Conservation (phyloP, 495 filamentous ascomycete species). For the Penicillium argentinense region DNA sequence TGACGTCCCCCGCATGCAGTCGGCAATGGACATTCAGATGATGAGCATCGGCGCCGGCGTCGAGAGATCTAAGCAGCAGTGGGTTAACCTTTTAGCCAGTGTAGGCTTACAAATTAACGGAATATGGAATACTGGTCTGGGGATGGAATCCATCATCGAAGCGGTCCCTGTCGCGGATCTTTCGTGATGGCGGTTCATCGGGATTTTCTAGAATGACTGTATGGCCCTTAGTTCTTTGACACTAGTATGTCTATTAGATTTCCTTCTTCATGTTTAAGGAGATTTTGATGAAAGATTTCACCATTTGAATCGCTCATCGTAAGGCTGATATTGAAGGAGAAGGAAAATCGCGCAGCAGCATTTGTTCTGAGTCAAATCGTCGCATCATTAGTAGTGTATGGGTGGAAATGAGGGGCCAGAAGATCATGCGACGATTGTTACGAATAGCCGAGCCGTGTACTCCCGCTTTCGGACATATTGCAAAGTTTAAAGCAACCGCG, state of each 20-base stretch:
- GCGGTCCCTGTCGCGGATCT: constrained; percentile 16
- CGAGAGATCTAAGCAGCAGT: constrained; percentile 33
- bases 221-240: neutral
- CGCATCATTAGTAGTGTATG: too few species aligned
- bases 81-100: constrained; percentile 24
- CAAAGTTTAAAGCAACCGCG: neutral
- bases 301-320: too few species aligned
- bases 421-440: too few species aligned
- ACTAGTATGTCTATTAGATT: neutral
- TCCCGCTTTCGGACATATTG: too few species aligned
- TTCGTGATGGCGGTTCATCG: too few species aligned
- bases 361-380: too few species aligned
- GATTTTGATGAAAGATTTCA: too few species aligned
- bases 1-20: constrained; percentile 21
- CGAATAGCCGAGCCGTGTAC: too few species aligned
- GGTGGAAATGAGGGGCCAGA: too few species aligned
- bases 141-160: constrained; percentile 33
- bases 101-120: constrained; percentile 29
- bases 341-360: too few species aligned
- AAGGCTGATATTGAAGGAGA: too few species aligned
- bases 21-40: constrained; percentile 38
- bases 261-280: too few species aligned
- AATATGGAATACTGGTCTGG: constrained; percentile 25
- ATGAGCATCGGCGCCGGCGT: constrained; percentile 36
- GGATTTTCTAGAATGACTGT: neutral